Evolutionary conservation across 2,329 filamentous ascomycete species (phyloP).

Genomic region (Paecilomyces variotii): DNA sequence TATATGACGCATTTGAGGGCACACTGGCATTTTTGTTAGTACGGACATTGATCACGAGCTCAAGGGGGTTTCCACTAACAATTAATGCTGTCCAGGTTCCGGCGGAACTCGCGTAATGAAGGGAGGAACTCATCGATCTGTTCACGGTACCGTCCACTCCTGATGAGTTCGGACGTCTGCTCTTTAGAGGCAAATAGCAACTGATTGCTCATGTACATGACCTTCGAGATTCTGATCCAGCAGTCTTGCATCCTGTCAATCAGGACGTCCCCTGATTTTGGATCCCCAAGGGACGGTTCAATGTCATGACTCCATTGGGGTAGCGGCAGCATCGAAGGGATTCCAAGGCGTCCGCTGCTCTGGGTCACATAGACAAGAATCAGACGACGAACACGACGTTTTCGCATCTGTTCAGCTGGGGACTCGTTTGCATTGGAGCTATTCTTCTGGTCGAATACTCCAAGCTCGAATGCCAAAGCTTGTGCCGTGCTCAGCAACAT

Average conservation of each 20-base stretch:
- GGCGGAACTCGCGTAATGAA: conserved; percentile 68
- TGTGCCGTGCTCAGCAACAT: conserved; percentile 90
- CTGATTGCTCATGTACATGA: conserved; percentile 87
- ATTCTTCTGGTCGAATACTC: conserved; percentile 86
- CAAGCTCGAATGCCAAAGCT: conserved; percentile 84
- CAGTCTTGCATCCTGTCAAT: conserved; percentile 63
- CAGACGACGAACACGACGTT: conserved; percentile 75
- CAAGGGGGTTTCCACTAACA: conserved; percentile 22
- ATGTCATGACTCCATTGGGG: conserved; percentile 35
- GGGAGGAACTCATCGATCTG: conserved; percentile 75
- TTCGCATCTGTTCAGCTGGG: conserved; percentile 59
- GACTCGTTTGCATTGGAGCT: conserved; percentile 51
- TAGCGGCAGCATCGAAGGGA: conserved; percentile 83
- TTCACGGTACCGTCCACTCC: conserved; percentile 73
- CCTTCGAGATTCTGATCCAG: conserved; percentile 87
- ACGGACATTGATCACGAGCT: neutral
- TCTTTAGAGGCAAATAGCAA: conserved; percentile 79
- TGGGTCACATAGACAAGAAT: conserved; percentile 88
- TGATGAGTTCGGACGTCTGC: conserved; percentile 81
- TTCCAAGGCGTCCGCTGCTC: conserved; percentile 82
- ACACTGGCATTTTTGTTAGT: conserved; percentile 31
- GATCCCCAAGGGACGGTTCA: conserved; percentile 22
- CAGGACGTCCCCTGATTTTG: conserved; percentile 23
- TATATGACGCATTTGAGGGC: conserved; percentile 59
- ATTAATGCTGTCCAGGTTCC: conserved; percentile 70